Conservation (phyloP, 306 rosid genomes). For the Comarum palustre region DNA sequence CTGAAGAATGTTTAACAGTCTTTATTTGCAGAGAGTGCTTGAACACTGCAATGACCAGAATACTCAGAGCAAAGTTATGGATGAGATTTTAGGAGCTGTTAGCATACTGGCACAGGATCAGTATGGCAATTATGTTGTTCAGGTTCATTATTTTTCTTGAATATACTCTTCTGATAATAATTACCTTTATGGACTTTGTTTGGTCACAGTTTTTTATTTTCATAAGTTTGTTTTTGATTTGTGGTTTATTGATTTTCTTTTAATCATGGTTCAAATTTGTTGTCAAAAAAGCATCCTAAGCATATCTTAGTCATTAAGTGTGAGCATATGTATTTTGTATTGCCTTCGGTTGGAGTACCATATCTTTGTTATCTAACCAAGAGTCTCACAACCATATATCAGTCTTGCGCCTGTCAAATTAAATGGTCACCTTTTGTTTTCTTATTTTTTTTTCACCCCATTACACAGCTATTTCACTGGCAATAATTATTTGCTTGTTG, state of each 20-base stretch:
- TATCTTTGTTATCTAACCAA: neutral
- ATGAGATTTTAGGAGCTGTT: constrained; percentile 86
- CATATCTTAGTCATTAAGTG: neutral
- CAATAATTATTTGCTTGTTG: neutral
- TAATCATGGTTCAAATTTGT: neutral
- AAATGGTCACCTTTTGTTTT: neutral
- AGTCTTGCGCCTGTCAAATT: neutral
- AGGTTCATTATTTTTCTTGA: constrained; percentile 49
- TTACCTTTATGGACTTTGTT: neutral
- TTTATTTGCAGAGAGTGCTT: constrained; percentile 68
- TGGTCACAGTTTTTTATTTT: neutral
- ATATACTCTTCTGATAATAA: neutral
- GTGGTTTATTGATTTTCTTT: neutral
- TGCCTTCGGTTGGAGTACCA: neutral
- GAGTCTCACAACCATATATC: neutral
- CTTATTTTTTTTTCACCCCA: neutral
- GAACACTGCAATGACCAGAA: constrained; percentile 71
- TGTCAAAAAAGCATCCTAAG: neutral
- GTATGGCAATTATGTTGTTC: constrained; percentile 95
- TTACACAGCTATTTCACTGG: neutral
- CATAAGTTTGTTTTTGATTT: neutral
- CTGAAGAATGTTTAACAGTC: neutral
- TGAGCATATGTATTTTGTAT: neutral
- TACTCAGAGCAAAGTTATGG: constrained; percentile 84
- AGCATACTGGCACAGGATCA: constrained; percentile 97